Base-by-base conservation (phyloP, 2,329 filamentous ascomycete species). In the Alternaria novae-zelandiae region DNA sequence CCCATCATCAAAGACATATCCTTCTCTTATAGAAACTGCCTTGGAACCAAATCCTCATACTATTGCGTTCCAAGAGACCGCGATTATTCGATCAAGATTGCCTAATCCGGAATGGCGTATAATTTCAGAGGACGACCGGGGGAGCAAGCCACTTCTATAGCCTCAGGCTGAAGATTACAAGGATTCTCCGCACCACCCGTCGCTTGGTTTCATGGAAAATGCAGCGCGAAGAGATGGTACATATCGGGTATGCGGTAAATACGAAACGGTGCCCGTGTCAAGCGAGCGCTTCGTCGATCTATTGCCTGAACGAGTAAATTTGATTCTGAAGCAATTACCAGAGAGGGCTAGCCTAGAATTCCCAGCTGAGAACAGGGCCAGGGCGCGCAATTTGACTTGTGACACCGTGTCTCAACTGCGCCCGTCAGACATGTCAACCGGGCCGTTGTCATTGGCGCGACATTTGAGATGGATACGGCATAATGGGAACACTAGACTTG, bases 61-160 rank as follows among this genome's bases (percentile, higher is more conserved):
- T 13, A 6, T 50, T 25, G n/a, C 47, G 7, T 50, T 28, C 11
- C 23, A 28, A n/a, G 15, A 41, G 15, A n/a, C 21, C 5, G 9
- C 41, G 67, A 69, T 69, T 66, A 67, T 62, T 55, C 55, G 54
- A 69, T 69, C 67, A 60, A 17, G 15, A 58, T 54, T 61, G 8
- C 58, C 51, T 8, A 6, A 58, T 50, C 2, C 6, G 57, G 56
- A 28, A 55, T 57, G 30, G 54, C 17, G 21, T 50, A 11, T 12
- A 21, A n/a, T 50, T 12, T 8, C 17, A 26, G 10, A 50, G 11
- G 25, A 50, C 25, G 25, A 30, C 47, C 17, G 26, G 25, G 36
- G 47, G 10, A 12, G 12, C 47, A 26, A 30, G 17, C 10, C 47
- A 28, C n/a, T 28, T 6, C 25, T n/a, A n/a, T 9, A 41, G 36